phyloP scores from a whole-genome alignment of 495 filamentous ascomycete genomes.

The Geoglossum glabrum region DNA sequence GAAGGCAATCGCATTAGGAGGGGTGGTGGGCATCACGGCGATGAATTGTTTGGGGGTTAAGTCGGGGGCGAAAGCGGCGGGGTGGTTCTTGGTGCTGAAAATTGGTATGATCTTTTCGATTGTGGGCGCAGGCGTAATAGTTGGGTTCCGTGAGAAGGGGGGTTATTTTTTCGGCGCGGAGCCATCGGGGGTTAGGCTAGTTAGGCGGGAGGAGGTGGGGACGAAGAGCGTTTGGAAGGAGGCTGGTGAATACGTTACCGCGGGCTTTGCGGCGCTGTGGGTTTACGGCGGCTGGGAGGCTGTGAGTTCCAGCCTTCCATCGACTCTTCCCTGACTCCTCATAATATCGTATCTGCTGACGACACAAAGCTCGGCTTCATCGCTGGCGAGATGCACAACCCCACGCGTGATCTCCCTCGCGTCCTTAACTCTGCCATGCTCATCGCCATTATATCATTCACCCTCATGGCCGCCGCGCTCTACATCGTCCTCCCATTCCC shows the following conservation, averaged over 20 bases:
- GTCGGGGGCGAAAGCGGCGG: not conserved
- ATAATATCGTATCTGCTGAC: not conserved
- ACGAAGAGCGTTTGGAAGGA: constrained; percentile 21
- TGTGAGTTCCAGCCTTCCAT: constrained; percentile 15
- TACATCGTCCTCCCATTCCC: constrained; percentile 36
- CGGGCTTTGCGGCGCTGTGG: constrained; percentile 34
- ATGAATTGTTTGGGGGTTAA: not conserved
- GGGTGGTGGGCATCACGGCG: not conserved
- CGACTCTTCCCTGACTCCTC: not conserved
- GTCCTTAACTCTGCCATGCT: constrained; percentile 34
- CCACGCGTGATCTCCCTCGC: constrained; percentile 30
- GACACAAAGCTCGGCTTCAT: constrained; percentile 29
- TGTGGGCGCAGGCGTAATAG: not conserved
- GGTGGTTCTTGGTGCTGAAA: not conserved
- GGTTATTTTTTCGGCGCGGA: not conserved
- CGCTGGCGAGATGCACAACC: constrained; percentile 28
- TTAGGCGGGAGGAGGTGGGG: not conserved
- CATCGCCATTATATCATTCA: constrained; percentile 32
- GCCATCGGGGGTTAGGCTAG: not conserved
- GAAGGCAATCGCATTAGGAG: not conserved
- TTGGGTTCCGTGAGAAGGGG: not conserved
- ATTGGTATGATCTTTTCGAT: not conserved
- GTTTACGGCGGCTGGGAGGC: constrained; percentile 42
- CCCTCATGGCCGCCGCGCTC: constrained; percentile 31
- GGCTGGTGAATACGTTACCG: constrained; percentile 31